Base-by-base conservation (phyloP, 257 asterid genomes). In the Galeopsis tetrahit region DNA sequence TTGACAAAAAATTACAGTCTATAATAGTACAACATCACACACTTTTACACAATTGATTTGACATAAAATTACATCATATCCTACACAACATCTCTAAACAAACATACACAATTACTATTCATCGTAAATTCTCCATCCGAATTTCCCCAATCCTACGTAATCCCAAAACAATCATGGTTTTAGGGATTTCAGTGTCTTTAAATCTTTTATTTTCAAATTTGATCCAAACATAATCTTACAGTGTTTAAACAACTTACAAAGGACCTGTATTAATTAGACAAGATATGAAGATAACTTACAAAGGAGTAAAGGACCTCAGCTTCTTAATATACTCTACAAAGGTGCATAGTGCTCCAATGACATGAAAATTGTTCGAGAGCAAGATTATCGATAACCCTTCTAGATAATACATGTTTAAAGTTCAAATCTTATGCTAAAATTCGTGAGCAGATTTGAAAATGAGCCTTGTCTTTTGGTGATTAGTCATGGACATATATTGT, bases 401-500 rank as follows among this genome's bases (percentile, higher is more conserved):
- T 34, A 7, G 42, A n/a, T 61, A 61, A 35, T 60, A 14, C 38
- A 9, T 58, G 49, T 43, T 7, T 57, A 3, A 32, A 60, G 46
- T 34, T 6, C 31, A 57, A 34, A 36, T 35, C 32, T 42, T 28
- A 38, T 34, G 13, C 33, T 33, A 66, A 32, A n/a, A 3, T 66
- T 34, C 34, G 5, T 42, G 33, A 28, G 35, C 4, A 40, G 14
- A n/a, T 66, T 13, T 43, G 42, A 65, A 34, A 8, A 63, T n/a
- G 14, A 38, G n/a, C 28, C 13, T 7, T 34, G 61, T 67, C 61
- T 34, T 48, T 67, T 67, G 33, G 46, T 46, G 9, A n/a, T 67
- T 67, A 8, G 48, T 44, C 32, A 67, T 67, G 48, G 1, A 34
- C 14, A 14, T 34, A 9, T 15, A 0, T 52, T 51, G 39, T 67